These are phyloP conservation scores for Panicum hallii DNA, from an alignment of 202 grass and related monocot genomes.

Conservation along the genomic window DNA sequence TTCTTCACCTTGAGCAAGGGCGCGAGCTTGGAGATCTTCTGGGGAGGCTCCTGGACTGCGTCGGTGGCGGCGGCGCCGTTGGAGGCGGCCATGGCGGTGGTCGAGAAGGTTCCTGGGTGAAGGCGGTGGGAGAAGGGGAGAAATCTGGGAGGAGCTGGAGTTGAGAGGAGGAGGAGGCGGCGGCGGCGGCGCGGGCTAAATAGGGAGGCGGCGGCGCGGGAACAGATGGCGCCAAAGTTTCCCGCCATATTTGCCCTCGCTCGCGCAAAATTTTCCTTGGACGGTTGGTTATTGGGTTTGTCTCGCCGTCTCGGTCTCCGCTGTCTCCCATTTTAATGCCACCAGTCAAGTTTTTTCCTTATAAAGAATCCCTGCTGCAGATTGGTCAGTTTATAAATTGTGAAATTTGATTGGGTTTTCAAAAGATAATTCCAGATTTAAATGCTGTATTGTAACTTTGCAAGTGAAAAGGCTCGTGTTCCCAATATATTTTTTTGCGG, in stretches of 20 bases:
- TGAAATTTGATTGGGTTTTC: neutral
- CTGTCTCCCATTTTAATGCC: neutral
- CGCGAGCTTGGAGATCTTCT: slow-evolving; percentile 57
- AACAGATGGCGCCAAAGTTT: slow-evolving; percentile 53
- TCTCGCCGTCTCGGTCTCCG: neutral
- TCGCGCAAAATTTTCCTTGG: slow-evolving; percentile 9
- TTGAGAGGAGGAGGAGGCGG: neutral
- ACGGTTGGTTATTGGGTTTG: neutral
- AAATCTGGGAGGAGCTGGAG: neutral
- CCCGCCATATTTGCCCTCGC: slow-evolving; percentile 60
- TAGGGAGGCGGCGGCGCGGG: slow-evolving; percentile 45
- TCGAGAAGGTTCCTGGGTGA: neutral
- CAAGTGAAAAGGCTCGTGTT: neutral
- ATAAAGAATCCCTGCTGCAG: neutral
- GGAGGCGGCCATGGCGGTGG: slow-evolving; percentile 49
- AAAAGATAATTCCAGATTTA: neutral
- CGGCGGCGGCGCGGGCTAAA: neutral
- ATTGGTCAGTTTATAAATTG: neutral
- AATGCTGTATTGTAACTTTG: neutral
- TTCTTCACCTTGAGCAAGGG: slow-evolving; percentile 83
- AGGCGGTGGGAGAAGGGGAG: neutral
- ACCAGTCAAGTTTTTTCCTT: neutral
- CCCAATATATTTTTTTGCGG: neutral
- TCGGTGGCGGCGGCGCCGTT: slow-evolving; percentile 41
- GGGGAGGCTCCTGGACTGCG: slow-evolving; percentile 51